Evolutionary conservation across 352 stramenopile species (phyloP).

Genomic region (Phytopythium helicoides): DNA sequence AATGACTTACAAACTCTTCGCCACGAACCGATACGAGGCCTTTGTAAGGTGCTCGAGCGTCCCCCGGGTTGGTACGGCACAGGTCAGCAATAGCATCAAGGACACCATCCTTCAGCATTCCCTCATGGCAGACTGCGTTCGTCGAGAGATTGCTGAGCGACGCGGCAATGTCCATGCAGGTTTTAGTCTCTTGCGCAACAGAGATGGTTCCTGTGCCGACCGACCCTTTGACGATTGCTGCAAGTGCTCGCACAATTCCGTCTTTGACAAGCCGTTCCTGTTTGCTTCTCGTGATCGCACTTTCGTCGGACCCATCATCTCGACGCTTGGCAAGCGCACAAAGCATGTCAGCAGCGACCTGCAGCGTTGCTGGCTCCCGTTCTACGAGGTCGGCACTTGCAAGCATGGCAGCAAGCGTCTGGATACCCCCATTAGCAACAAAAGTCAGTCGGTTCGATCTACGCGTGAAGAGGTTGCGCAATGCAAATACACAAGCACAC

Average conservation of each 20-base stretch:
- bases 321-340: conserved; percentile 61
- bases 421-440: conserved; percentile 55
- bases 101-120: conserved; percentile 72
- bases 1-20: conserved; percentile 69
- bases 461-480: conserved; percentile 70
- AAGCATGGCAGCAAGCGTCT: conserved; percentile 63
- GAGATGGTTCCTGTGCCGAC: conserved; percentile 16
- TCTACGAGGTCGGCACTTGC: conserved; percentile 38
- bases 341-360: conserved; percentile 62
- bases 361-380: conserved; percentile 40
- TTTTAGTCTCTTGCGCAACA: conserved; percentile 23
- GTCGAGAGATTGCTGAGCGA: conserved; percentile 66
- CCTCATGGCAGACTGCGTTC: conserved; percentile 56
- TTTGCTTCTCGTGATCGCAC: neutral
- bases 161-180: conserved; percentile 62
- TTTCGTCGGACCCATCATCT: conserved; percentile 20
- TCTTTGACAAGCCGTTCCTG: conserved; percentile 71
- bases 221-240: conserved; percentile 50
- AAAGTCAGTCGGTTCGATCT: conserved; percentile 61
- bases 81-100: conserved; percentile 55
- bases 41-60: conserved; percentile 49
- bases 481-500: conserved; percentile 55
- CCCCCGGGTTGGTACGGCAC: conserved; percentile 36
- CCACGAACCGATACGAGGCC: conserved; percentile 57
- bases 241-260: conserved; percentile 63